phyloP scores from a whole-genome alignment of 148 eudicot species.

The Heliosperma pusillum region DNA sequence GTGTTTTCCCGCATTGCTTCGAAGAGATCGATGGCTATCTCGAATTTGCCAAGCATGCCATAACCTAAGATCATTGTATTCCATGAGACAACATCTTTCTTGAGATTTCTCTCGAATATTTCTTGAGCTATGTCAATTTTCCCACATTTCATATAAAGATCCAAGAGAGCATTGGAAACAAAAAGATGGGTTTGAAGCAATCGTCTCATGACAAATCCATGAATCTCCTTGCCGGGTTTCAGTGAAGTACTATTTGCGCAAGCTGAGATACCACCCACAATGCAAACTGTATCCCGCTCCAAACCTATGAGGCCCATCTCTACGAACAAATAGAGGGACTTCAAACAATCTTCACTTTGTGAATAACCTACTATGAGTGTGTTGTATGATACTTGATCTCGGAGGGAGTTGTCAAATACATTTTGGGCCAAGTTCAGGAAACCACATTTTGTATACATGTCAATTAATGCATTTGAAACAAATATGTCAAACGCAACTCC shows the following conservation, averaged over 20 bases:
- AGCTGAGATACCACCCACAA: slow-evolving; percentile 58
- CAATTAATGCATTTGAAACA: slow-evolving; percentile 63
- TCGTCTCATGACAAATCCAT: slow-evolving; percentile 45
- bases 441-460: slow-evolving; percentile 70
- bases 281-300: slow-evolving; percentile 48
- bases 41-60: slow-evolving; percentile 58
- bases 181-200: slow-evolving; percentile 43
- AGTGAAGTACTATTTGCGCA: slow-evolving; percentile 57
- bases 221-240: slow-evolving; percentile 70
- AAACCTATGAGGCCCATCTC: slow-evolving; percentile 53
- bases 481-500: slow-evolving; percentile 46
- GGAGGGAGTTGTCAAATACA: slow-evolving; percentile 48
- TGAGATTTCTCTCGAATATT: slow-evolving; percentile 41
- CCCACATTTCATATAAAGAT: slow-evolving; percentile 74
- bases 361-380: slow-evolving; percentile 63
- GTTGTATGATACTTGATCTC: slow-evolving; percentile 63
- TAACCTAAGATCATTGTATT: slow-evolving; percentile 68
- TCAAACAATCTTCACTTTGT: slow-evolving; percentile 38
- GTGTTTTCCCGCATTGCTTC: slow-evolving; percentile 53
- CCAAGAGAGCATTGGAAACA: slow-evolving; percentile 62
- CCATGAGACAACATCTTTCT: slow-evolving; percentile 68
- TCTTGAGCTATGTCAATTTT: slow-evolving; percentile 44
- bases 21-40: slow-evolving; percentile 48
- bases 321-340: slow-evolving; percentile 43
- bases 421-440: slow-evolving; percentile 43